A percentile compares a stretch with the other conserved stretches of the same genome.
Evolutionary conservation across 2,329 filamentous ascomycete genomes (phyloP).

Genomic region (Pseudocercospora eumusae): DNA sequence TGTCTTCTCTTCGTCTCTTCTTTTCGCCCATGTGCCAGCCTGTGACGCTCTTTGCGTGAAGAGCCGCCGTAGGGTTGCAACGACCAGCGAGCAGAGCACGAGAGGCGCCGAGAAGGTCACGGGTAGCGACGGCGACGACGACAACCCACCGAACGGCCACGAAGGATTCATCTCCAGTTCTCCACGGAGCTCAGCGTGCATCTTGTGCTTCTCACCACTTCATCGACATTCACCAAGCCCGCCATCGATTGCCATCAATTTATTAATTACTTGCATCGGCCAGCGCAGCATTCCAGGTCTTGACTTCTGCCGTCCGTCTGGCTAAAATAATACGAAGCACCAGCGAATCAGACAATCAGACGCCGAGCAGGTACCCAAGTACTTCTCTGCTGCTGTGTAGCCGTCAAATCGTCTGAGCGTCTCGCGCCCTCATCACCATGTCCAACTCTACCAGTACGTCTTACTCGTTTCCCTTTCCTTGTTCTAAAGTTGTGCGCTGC

Average conservation of each 20-base stretch:
- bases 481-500: conserved; percentile 5
- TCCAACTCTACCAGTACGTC: conserved; percentile 13
- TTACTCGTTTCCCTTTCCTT: not conserved
- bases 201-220: too few relatives aligned
- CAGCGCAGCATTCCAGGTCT: conserved; percentile 5
- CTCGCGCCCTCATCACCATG: conserved; percentile 1
- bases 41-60: conserved; percentile 1
- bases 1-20: not conserved
- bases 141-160: too few relatives aligned
- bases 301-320: not conserved
- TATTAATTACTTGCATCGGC: not conserved
- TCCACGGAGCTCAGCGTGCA: not conserved
- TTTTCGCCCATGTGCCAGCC: not conserved
- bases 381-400: not conserved
- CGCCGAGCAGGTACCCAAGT: conserved; percentile 1
- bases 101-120: not conserved
- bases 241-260: not conserved
- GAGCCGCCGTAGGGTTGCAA: not conserved
- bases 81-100: not conserved
- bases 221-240: not conserved
- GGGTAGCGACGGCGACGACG: not conserved
- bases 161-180: not conserved
- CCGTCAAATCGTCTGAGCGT: too few relatives aligned
- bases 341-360: not conserved
- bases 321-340: not conserved